Percentiles rank a stretch among this genome's conserved stretches.
phyloP scores from a whole-genome alignment of 2,329 filamentous ascomycete genomes.

The Samsoniella hepiali region DNA sequence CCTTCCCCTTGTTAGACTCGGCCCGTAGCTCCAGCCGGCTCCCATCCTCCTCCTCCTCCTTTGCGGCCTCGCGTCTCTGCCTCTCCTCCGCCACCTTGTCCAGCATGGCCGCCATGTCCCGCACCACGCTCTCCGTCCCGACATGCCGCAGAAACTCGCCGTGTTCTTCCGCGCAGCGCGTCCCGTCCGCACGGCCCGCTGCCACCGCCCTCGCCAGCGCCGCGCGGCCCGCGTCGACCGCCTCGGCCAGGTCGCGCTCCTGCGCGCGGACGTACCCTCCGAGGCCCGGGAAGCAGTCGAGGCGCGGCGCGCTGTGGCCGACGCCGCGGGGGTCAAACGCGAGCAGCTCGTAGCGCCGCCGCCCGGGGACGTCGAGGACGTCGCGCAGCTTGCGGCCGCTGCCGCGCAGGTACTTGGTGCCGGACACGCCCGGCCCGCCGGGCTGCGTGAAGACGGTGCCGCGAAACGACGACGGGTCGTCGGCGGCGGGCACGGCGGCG shows the following conservation, averaged over 20 bases:
- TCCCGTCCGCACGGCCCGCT: conserved; percentile 27
- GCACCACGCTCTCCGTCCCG: background rate
- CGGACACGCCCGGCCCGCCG: conserved; percentile 43
- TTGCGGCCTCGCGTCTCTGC: background rate
- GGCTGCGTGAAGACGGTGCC: conserved; percentile 44
- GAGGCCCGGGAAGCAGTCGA: conserved; percentile 37
- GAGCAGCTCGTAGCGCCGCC: conserved; percentile 39
- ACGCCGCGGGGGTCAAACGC: conserved; percentile 45
- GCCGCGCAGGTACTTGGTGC: conserved; percentile 30
- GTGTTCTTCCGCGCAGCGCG: conserved; percentile 28
- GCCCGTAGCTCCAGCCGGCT: background rate
- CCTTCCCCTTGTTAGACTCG: background rate
- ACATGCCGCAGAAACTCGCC: conserved; percentile 26
- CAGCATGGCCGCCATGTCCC: conserved; percentile 1
- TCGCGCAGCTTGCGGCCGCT: conserved; percentile 29
- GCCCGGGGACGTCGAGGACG: conserved; percentile 25
- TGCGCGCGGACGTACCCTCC: conserved; percentile 29
- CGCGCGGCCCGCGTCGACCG: conserved; percentile 21
- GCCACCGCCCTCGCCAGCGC: conserved; percentile 28
- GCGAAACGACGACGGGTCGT: conserved; percentile 33
- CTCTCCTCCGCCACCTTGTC: background rate
- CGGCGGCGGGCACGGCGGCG: conserved; percentile 35
- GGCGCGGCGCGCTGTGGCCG: conserved; percentile 33
- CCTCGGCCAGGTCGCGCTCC: conserved; percentile 33
- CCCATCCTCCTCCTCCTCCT: background rate